Base-by-base conservation (phyloP, 2,329 filamentous ascomycete genomes). In the Alternaria sp. region DNA sequence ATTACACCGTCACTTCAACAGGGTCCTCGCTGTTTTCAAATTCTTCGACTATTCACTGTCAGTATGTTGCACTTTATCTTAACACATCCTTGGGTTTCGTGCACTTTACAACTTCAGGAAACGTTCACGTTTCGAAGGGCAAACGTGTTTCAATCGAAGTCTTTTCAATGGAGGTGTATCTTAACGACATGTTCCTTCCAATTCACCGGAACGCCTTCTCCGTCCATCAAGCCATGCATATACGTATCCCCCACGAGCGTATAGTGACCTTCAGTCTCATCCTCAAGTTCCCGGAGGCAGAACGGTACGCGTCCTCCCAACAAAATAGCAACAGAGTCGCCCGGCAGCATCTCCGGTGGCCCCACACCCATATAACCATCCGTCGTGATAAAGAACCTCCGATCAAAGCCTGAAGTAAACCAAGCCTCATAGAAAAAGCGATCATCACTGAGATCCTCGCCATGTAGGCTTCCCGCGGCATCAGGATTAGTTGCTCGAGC, bases 221-320 rank as follows among this genome's bases (percentile, higher is more conserved):
- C 68, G 28, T 71, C 62, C 71, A 73, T 73, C 3, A 69, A 50
- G 0, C 63, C 68, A 25, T 73, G 66, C 3, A 71, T 55, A 43
- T 71, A 71, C 0, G 58, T 49, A 37, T 71, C 60, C 3, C 68
- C 69, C 1, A 71, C 51, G 2, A 71, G 55, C 5, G 3, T 57
- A 12, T 61, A 50, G 15, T 50, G 44, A 10, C 21, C 53, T 15
- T 3, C 10, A 6, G 23, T 1, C 7, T 21, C 43, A 12, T 41
- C 44, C 18, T 7, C 14, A 0, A 21, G 28, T 0, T 33, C 14
- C 10, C 62, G 62, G 12, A 70, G 44, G 18, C 67, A 51, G 43
- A 72, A 68, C 0, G 68, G 73, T 12, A 72, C 64, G 21, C 61
- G 55, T 3, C 67, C 68, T 12, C 71, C 71, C 10, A 64, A 41